A percentile compares a stretch with the other conserved stretches of the same genome.
phyloP scores from a whole-genome alignment of 371 early-diverging fungal species.

The Sporodiniella umbellata region DNA sequence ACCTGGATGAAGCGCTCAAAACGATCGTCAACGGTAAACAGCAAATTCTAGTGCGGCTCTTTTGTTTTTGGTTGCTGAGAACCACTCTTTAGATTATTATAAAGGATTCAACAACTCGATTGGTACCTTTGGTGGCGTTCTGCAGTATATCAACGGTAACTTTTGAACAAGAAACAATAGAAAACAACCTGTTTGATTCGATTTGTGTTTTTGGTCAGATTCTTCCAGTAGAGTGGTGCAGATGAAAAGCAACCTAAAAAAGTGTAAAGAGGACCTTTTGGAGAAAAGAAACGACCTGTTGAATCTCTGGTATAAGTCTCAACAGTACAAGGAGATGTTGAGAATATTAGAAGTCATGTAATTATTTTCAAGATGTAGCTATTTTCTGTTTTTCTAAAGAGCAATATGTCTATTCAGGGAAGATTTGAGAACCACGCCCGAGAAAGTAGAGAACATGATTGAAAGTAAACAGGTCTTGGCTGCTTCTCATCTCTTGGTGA shows the following conservation, averaged over 20 bases:
- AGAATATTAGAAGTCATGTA: conserved; percentile 74
- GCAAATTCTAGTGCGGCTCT: background rate
- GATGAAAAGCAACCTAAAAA: conserved; percentile 63
- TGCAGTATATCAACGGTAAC: conserved; percentile 79
- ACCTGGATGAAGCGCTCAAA: conserved; percentile 80
- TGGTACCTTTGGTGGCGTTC: conserved; percentile 87
- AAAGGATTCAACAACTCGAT: conserved; percentile 90
- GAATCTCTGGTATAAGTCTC: conserved; percentile 75
- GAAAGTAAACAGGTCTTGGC: conserved; percentile 78
- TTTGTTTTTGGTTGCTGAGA: background rate
- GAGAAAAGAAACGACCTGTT: conserved; percentile 72
- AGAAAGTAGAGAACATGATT: conserved; percentile 70
- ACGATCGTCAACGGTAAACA: conserved; percentile 80
- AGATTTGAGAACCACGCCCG: conserved; percentile 76
- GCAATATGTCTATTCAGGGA: conserved; percentile 53
- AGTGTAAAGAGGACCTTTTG: conserved; percentile 67
- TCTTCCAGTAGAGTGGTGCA: conserved; percentile 64
- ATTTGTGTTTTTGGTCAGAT: too few relatives aligned
- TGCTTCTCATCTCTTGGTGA: conserved; percentile 71
- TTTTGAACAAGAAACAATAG: background rate
- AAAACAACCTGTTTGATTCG: too few relatives aligned
- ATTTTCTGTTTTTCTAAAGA: background rate
- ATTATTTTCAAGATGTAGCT: conserved; percentile 3
- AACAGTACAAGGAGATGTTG: conserved; percentile 84
- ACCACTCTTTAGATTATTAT: conserved; percentile 87